Percentiles rank a stretch among this genome's conserved stretches.
Evolutionary conservation across 1,139 yeast genomes (phyloP).

Genomic region (Trichomonascaceae sp.): DNA sequence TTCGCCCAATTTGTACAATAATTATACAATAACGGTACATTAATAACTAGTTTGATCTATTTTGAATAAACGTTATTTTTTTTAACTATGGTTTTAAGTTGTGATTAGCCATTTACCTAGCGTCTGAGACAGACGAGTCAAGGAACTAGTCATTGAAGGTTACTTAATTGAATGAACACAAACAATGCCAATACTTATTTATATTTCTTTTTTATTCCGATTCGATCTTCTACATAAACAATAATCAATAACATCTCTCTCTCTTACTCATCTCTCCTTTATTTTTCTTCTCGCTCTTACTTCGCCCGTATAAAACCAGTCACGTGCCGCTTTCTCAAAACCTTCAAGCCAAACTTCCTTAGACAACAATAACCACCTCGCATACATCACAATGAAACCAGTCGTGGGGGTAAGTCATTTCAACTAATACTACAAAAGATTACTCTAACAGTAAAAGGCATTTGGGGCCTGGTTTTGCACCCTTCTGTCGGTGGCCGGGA

Average conservation of each 20-base stretch:
- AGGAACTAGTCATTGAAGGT: not conserved
- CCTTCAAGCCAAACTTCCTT: not conserved
- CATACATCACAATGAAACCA: slow-evolving; percentile 31
- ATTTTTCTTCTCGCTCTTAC: not conserved
- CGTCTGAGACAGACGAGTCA: not conserved
- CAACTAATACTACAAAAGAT: not conserved
- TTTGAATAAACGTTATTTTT: too few species aligned
- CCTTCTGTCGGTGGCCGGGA: slow-evolving; percentile 82
- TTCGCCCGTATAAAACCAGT: not conserved
- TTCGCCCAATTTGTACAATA: not conserved
- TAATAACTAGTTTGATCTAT: too few species aligned
- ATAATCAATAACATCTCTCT: not conserved
- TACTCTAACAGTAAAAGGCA: slow-evolving; percentile 36
- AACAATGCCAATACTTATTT: not conserved
- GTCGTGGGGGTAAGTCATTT: slow-evolving; percentile 32
- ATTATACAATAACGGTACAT: not conserved
- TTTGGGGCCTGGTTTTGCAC: slow-evolving; percentile 96
- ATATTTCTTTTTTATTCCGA: not conserved
- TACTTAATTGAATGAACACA: too few species aligned
- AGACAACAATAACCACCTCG: not conserved
- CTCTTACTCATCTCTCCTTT: too few species aligned
- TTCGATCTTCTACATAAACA: not conserved
- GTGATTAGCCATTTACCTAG: not conserved
- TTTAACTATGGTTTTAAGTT: not conserved
- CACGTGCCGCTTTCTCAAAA: not conserved